Evolutionary conservation across 2,329 filamentous ascomycete genomes (phyloP).

Genomic region (Diplodia sapinea): DNA sequence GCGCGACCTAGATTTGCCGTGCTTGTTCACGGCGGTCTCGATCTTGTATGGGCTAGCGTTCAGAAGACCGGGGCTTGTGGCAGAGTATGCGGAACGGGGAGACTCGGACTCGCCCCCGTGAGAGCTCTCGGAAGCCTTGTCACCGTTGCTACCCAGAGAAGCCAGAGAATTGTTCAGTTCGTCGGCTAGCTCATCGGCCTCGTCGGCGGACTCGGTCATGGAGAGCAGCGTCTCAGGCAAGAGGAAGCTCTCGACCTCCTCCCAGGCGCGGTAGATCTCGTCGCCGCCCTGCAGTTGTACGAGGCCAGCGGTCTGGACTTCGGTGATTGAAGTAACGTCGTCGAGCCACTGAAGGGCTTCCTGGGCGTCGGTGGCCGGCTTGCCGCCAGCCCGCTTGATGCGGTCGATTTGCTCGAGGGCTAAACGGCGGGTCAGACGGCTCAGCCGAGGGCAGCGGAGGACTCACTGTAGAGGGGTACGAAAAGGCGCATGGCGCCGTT

Average conservation of each 20-base stretch:
- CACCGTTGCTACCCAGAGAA: constrained; percentile 40
- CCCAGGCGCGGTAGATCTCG: constrained; percentile 56
- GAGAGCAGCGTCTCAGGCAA: constrained; percentile 57
- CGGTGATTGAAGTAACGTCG: constrained; percentile 55
- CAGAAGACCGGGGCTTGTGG: constrained; percentile 41
- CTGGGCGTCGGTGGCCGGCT: constrained; percentile 52
- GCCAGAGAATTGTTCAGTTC: constrained; percentile 48
- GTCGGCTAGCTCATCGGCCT: constrained; percentile 44
- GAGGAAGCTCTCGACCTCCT: constrained; percentile 56
- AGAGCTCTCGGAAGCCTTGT: constrained; percentile 53
- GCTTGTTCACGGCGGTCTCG: constrained; percentile 30
- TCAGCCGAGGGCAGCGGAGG: constrained; percentile 10
- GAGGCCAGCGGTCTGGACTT: constrained; percentile 41
- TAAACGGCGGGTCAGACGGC: constrained; percentile 39
- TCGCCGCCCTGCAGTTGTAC: constrained; percentile 57
- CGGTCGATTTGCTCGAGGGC: constrained; percentile 54
- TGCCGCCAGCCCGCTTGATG: constrained; percentile 51
- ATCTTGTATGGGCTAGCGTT: constrained; percentile 42
- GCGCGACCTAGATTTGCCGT: constrained; percentile 15
- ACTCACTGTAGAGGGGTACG: constrained; percentile 58
- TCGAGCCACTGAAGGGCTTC: constrained; percentile 60
- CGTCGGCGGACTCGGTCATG: constrained; percentile 51
- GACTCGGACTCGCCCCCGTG: constrained; percentile 51
- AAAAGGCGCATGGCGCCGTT: constrained; percentile 58
- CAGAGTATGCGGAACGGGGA: constrained; percentile 46